Percentiles rank a stretch among this genome's conserved stretches.
Evolutionary conservation across 2,329 filamentous ascomycete genomes (phyloP).

Genomic region (Metarhizium sp.): DNA sequence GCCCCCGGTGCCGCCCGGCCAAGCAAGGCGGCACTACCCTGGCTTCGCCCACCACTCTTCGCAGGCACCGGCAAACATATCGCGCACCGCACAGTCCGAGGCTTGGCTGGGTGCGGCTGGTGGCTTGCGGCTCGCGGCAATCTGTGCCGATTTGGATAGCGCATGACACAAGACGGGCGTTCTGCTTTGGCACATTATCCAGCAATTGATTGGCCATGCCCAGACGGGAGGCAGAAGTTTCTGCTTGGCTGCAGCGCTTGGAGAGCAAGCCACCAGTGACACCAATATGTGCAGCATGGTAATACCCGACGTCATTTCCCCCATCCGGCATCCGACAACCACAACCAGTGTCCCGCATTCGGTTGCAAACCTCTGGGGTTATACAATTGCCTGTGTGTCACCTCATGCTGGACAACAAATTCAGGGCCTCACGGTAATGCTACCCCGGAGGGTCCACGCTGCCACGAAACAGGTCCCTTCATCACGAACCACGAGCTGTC

Average conservation of each 20-base stretch:
- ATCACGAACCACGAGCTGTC: background rate
- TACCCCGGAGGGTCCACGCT: background rate
- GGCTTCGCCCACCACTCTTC: too few species aligned
- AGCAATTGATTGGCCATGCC: background rate
- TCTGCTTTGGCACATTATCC: background rate
- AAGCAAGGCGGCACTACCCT: too few species aligned
- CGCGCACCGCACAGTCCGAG: background rate
- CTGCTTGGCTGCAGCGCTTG: background rate
- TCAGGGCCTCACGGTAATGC: too few species aligned
- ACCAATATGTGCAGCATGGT: background rate
- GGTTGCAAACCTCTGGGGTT: too few species aligned
- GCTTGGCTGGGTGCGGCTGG: background rate
- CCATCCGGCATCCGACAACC: slow-evolving; percentile 1
- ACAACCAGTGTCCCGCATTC: background rate
- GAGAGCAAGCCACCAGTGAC: background rate
- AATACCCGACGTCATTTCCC: slow-evolving; percentile 5
- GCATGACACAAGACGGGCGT: background rate
- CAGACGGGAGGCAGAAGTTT: background rate
- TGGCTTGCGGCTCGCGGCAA: slow-evolving; percentile 1
- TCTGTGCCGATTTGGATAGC: slow-evolving; percentile 1
- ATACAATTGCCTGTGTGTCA: too few species aligned
- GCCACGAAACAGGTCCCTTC: background rate
- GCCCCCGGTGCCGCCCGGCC: too few species aligned
- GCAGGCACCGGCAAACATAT: too few species aligned
- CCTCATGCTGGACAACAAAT: too few species aligned